Evolutionary conservation across 2,329 filamentous ascomycete genomes (phyloP).

Genomic region (Fusarium sp.): DNA sequence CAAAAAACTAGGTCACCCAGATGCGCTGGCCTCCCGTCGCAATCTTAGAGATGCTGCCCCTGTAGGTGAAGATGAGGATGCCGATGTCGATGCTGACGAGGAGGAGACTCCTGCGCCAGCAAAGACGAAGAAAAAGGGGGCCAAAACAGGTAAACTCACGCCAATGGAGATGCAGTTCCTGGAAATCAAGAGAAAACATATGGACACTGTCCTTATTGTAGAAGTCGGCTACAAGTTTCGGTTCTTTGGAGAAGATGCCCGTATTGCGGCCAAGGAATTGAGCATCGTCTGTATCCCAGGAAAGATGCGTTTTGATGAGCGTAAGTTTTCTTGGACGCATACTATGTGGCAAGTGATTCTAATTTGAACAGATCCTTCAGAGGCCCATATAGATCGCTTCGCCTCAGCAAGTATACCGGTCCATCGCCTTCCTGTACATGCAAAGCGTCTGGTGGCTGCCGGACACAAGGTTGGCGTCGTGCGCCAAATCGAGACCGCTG

Average conservation of each 20-base stretch:
- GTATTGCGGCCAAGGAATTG: conserved; percentile 87
- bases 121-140: conserved; percentile 74
- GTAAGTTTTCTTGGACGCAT: conserved; percentile 57
- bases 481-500: conserved; percentile 93
- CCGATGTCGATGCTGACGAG: conserved; percentile 68
- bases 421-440: conserved; percentile 90
- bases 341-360: neutral
- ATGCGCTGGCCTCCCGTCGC: conserved; percentile 78
- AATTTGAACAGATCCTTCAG: conserved; percentile 74
- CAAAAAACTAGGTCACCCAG: conserved; percentile 87
- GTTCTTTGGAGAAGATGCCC: conserved; percentile 96
- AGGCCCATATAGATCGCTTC: conserved; percentile 91
- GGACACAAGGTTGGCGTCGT: conserved; percentile 98
- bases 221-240: conserved; percentile 99
- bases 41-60: conserved; percentile 68
- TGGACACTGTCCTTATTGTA: conserved; percentile 90
- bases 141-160: conserved; percentile 83
- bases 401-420: conserved; percentile 96
- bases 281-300: conserved; percentile 97
- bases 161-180: conserved; percentile 95
- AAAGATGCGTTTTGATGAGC: conserved; percentile 94
- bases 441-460: conserved; percentile 90
- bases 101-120: conserved; percentile 57
- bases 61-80: conserved; percentile 70
- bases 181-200: conserved; percentile 91